phyloP scores from a whole-genome alignment of 768 basidiomycete species.

The Russula olivacea region DNA sequence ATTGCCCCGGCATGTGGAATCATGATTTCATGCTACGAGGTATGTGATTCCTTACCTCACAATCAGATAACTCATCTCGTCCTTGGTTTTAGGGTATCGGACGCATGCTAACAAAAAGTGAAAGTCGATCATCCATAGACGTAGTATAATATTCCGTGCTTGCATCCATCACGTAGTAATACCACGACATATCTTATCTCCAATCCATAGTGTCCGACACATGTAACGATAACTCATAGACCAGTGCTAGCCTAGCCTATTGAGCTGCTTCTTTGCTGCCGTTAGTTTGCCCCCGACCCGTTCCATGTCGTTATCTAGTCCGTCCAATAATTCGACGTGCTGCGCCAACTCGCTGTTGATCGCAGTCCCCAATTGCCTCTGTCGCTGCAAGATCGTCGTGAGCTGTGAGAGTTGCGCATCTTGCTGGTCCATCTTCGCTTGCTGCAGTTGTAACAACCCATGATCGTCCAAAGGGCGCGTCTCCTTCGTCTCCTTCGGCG shows the following conservation, averaged over 20 bases:
- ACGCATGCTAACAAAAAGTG: slow-evolving; percentile 40
- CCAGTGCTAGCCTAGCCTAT: slow-evolving; percentile 49
- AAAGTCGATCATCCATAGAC: slow-evolving; percentile 16
- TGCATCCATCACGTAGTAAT: slow-evolving; percentile 8
- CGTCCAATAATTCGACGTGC: slow-evolving; percentile 85
- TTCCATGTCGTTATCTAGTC: slow-evolving; percentile 71
- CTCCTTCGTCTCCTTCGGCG: slow-evolving; percentile 67
- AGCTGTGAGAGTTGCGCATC: slow-evolving; percentile 76
- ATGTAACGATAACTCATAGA: not conserved
- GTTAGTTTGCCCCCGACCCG: slow-evolving; percentile 70
- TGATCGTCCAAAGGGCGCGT: slow-evolving; percentile 85
- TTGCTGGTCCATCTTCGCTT: slow-evolving; percentile 75
- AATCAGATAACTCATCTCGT: slow-evolving; percentile 23
- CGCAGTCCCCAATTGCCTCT: slow-evolving; percentile 80
- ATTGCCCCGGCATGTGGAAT: slow-evolving; percentile 97
- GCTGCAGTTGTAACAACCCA: slow-evolving; percentile 75
- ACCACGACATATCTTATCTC: slow-evolving; percentile 5
- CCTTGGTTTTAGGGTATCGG: slow-evolving; percentile 49
- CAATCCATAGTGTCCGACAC: not conserved
- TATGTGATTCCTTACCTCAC: slow-evolving; percentile 28
- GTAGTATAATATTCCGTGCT: not conserved
- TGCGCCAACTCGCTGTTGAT: slow-evolving; percentile 75
- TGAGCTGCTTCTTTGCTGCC: slow-evolving; percentile 76
- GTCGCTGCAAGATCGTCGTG: slow-evolving; percentile 75
- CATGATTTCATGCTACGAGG: slow-evolving; percentile 97